Conservation (phyloP, 2,329 filamentous ascomycete genomes). For the Thielaviopsis musarum region DNA sequence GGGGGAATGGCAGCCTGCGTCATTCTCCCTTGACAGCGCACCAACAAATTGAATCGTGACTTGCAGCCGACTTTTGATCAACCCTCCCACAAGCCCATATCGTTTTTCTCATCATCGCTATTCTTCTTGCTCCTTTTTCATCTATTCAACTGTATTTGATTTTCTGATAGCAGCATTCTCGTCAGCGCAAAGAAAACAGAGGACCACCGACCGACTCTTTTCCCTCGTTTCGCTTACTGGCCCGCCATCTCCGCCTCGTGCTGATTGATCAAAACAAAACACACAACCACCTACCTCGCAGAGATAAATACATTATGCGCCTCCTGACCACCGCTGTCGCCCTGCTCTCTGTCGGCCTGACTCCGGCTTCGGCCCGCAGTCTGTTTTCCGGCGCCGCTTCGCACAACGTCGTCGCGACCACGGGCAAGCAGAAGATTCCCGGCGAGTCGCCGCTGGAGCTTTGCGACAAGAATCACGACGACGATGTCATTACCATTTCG, state of each 20-base stretch:
- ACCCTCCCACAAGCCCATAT: background rate
- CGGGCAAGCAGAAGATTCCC: conserved; percentile 46
- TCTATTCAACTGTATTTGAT: too few species aligned
- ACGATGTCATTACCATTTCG: conserved; percentile 60
- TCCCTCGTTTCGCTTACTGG: background rate
- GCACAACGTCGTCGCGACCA: background rate
- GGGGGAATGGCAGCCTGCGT: background rate
- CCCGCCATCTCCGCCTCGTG: background rate
- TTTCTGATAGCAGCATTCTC: too few species aligned
- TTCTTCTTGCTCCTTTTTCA: too few species aligned
- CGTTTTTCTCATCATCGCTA: background rate
- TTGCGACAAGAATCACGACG: conserved; percentile 44
- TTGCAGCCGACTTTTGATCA: background rate
- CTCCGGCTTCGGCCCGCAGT: conserved; percentile 23
- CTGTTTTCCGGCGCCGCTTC: background rate
- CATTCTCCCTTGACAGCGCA: background rate
- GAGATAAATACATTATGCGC: background rate
- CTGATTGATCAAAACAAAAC: background rate
- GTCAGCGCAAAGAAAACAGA: too few species aligned
- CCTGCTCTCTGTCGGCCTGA: conserved; percentile 28
- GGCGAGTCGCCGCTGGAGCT: conserved; percentile 74
- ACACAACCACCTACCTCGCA: background rate
- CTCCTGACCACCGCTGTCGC: conserved; percentile 24
- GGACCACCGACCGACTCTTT: too few species aligned
- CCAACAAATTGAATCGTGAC: background rate